These are phyloP conservation scores for Panaeolus cyanescens DNA, from an alignment of 768 basidiomycete species.

Conservation along the genomic window DNA sequence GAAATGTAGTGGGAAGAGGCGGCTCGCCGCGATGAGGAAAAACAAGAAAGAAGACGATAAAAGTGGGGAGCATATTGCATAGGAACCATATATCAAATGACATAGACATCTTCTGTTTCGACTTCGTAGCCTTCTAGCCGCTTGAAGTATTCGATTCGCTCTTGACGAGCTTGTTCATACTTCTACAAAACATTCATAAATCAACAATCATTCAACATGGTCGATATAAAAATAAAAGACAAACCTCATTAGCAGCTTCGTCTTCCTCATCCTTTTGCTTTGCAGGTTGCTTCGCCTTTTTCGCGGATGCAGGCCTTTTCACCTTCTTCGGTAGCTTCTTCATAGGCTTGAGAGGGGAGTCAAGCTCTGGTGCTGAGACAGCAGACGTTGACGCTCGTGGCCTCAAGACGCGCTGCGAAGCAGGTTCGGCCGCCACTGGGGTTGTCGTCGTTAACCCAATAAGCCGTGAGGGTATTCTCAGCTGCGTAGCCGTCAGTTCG, in stretches of 20 bases:
- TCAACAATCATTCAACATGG: not conserved
- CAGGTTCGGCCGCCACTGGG: not conserved
- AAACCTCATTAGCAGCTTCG: not conserved
- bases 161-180: slow-evolving; percentile 48
- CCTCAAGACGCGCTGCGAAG: not conserved
- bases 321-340: slow-evolving; percentile 12
- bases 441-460: slow-evolving; percentile 15
- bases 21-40: not conserved
- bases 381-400: not conserved
- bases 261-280: slow-evolving; percentile 7
- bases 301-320: slow-evolving; percentile 6
- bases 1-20: not conserved
- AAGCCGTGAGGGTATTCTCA: slow-evolving; percentile 12
- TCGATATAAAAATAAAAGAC: not conserved
- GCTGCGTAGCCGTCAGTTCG: slow-evolving; percentile 8
- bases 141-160: slow-evolving; percentile 54
- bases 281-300: slow-evolving; percentile 11
- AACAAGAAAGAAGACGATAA: not conserved
- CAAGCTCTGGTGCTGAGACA: slow-evolving; percentile 5
- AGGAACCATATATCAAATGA: slow-evolving; percentile 39
- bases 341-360: slow-evolving; percentile 5
- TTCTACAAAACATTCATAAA: slow-evolving; percentile 24
- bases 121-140: slow-evolving; percentile 53
- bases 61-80: not conserved
- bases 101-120: slow-evolving; percentile 59